Conservation (phyloP, 768 basidiomycete genomes). For the Macrocybe gigantea region DNA sequence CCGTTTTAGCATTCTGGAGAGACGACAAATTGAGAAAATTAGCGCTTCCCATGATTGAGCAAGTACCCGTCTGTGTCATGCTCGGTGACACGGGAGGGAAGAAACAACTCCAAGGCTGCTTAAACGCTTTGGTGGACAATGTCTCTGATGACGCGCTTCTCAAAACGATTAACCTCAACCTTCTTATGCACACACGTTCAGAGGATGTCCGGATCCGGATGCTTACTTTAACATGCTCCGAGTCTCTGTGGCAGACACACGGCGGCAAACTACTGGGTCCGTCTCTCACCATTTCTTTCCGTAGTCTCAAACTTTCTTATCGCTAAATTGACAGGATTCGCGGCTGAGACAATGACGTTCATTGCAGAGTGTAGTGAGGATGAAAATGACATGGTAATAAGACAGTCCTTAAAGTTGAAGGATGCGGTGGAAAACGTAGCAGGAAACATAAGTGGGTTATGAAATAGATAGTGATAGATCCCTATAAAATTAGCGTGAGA, state of each 20-base stretch:
- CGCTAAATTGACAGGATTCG: constrained; percentile 47
- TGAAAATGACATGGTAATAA: constrained; percentile 79
- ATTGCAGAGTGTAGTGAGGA: constrained; percentile 86
- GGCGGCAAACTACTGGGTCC: constrained; percentile 71
- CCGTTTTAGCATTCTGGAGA: constrained; percentile 78
- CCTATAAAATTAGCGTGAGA: constrained; percentile 14
- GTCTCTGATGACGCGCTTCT: constrained; percentile 57
- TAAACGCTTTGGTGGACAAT: constrained; percentile 48
- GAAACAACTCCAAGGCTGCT: constrained; percentile 39
- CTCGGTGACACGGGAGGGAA: constrained; percentile 32
- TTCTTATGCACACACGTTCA: constrained; percentile 87
- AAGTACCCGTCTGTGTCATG: constrained; percentile 49
- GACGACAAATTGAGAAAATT: constrained; percentile 72
- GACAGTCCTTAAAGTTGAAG: constrained; percentile 62
- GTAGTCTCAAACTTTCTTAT: too few species aligned
- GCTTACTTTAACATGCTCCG: constrained; percentile 61
- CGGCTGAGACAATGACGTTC: constrained; percentile 78
- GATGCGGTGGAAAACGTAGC: constrained; percentile 66
- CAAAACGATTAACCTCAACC: constrained; percentile 74
- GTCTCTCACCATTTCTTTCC: constrained; percentile 13
- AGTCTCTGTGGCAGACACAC: constrained; percentile 70
- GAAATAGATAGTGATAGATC: constrained; percentile 11
- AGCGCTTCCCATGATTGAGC: constrained; percentile 52
- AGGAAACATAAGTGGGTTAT: constrained; percentile 50
- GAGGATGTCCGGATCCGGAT: constrained; percentile 70